Base-by-base conservation (phyloP, 306 rosid species). In the Glycine soja region DNA sequence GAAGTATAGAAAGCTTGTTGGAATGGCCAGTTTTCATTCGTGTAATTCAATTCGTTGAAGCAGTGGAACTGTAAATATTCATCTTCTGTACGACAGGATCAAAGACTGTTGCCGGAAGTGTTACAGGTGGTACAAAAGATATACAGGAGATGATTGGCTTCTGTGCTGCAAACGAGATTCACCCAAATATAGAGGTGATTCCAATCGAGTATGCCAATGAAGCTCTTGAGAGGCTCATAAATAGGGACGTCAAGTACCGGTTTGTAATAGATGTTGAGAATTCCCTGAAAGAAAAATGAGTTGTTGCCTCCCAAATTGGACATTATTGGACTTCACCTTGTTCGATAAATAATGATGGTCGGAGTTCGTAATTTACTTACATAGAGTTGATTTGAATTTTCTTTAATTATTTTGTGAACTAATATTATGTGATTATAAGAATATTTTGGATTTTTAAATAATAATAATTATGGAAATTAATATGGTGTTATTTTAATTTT, bases 181-280 rank as follows among this genome's bases (percentile, higher is more conserved):
- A 92, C 70, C 97, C 97, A 16, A 86, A 80, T 40, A 91, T 95
- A 70, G 97, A 95, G 86, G 86, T 95, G 65, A 71, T 95, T 83
- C 97, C 95, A 54, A 91, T 95, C 48, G 89, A 91, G n/a, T 91
- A 89, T 79, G 88, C 90, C 9, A 92, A 88, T 73, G 97, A 95
- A 84, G 98, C 97, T n/a, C 84, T 95, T 51, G 91, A 91, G 57
- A 90, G 98, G 89, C 83, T 95, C 32, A 58, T 87, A 54, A 90
- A 89, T 18, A 91, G 72, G 51, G 97, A 95, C 48, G 91, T 92
- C 68, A 90, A 95, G 70, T 89, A 92, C 82, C 86, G 97, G 51
- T 92, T 92, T 86, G 97, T 95, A 53, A 92, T 95, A 51, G 98
- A 95, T 81, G 87, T 95, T 64, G 88, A 87, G 18, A 90, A 82